These are phyloP conservation scores for Zelopaecilomyces penicillatus DNA, from an alignment of 2,329 filamentous ascomycete species.

Conservation along the genomic window DNA sequence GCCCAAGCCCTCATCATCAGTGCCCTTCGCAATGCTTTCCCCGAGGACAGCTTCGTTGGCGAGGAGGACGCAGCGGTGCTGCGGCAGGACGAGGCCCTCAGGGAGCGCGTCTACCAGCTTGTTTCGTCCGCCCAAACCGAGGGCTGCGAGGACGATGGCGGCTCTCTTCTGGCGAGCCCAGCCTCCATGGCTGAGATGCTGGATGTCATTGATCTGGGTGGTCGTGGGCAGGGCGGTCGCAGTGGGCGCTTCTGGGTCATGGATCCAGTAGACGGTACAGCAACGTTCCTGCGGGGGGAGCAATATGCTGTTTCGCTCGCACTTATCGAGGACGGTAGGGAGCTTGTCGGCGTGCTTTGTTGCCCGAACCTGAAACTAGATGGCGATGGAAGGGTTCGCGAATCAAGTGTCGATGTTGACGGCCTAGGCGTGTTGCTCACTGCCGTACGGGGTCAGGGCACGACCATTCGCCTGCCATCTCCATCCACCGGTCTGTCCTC, in stretches of 20 bases:
- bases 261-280: constrained; percentile 58
- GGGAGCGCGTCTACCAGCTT: constrained; percentile 47
- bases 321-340: constrained; percentile 46
- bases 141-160: constrained; percentile 8
- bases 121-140: constrained; percentile 25
- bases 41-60: constrained; percentile 49
- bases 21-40: constrained; percentile 45
- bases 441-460: constrained; percentile 23
- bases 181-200: constrained; percentile 47
- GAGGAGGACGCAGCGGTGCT: constrained; percentile 51
- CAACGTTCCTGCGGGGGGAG: constrained; percentile 50
- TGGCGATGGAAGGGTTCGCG: constrained; percentile 25
- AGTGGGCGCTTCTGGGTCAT: constrained; percentile 48
- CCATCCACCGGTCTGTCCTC: constrained; percentile 9
- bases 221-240: constrained; percentile 27
- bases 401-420: constrained; percentile 23
- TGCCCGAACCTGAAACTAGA: constrained; percentile 48
- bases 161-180: constrained; percentile 28
- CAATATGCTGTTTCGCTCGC: constrained; percentile 56
- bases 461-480: constrained; percentile 19
- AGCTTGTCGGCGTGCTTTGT: constrained; percentile 51
- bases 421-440: constrained; percentile 29
- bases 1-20: constrained; percentile 54
- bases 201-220: constrained; percentile 52
- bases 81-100: constrained; percentile 37